Base-by-base conservation (phyloP, 1,284 basidiomycete genomes). In the Cryptococcus floricola region DNA sequence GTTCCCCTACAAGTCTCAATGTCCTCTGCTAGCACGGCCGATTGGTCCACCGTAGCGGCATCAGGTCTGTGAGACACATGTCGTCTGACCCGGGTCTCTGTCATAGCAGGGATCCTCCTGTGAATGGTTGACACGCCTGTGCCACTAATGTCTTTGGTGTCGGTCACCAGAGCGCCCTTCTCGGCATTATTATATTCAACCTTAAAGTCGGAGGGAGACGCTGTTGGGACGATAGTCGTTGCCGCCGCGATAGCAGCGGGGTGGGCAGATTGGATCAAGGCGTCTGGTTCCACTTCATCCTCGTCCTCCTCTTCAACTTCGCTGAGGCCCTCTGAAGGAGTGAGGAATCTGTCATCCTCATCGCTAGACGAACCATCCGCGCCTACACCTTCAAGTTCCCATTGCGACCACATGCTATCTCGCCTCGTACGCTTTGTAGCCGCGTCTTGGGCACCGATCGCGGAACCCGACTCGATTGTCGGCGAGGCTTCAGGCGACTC, bases 261-360 rank as follows among this genome's bases (percentile, higher is more conserved):
- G 38, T 46, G 8, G 18, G 45, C 18, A 25, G 45, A 27, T 14
- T 46, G 14, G 38, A 45, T 14, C 16, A 50, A 23, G 16, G 54
- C 44, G 9, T 50, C 52, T 28, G 44, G 37, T 10, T 16, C 34
- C 18, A 43, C 43, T 27, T 50, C 53, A 9, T 70, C 68, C 46
- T 77, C 75, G 19, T 74, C 70, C 18, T 68, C 76, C 58, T 77
- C 76, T 43, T 71, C 76, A 2, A 77, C 73, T 56, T 77, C 76
- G 46, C 71, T 75, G 38, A 77, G 56, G 2, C 76, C 77, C 48
- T 77, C 77, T 2, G 67, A 61, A 2, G 77, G 73, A 0, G 74
- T 78, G 16, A 67, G 59, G 61, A 71, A 78, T 3, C 66, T 71
- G 18, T 57, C 61, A 31, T 68, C 66, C 12, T 58, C 61, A 12